phyloP scores from a whole-genome alignment of 805 yeast species.

The Lipomyces lipofer region DNA sequence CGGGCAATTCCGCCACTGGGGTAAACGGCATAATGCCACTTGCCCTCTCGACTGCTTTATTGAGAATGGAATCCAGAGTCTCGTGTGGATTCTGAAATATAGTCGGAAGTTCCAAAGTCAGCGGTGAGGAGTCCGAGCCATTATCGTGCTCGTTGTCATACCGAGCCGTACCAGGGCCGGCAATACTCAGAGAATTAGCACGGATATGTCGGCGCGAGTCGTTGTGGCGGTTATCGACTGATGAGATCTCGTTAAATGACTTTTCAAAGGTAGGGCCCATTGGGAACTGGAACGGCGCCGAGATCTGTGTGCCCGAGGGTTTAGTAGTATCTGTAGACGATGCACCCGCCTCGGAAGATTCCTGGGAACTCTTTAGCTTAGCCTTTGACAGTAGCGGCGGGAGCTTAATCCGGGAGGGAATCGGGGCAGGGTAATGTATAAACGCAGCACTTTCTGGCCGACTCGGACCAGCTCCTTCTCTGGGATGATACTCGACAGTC shows the following conservation, averaged over 20 bases:
- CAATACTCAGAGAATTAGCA: too few species aligned
- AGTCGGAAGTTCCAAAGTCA: constrained; percentile 5
- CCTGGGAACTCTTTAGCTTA: background rate
- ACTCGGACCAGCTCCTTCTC: background rate
- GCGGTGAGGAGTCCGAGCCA: background rate
- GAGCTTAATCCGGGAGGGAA: constrained; percentile 18
- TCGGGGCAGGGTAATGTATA: constrained; percentile 26
- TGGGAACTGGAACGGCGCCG: background rate
- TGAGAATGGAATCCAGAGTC: constrained; percentile 13
- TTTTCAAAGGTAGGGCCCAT: background rate
- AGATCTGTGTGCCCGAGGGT: background rate
- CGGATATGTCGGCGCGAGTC: too few species aligned
- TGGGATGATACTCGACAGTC: background rate
- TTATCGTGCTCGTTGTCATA: constrained; percentile 3
- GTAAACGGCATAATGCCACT: background rate
- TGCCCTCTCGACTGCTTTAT: background rate
- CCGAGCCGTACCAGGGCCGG: background rate
- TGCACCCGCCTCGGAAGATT: background rate
- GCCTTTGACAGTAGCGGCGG: constrained; percentile 18
- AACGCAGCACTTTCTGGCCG: background rate
- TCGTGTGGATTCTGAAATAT: constrained; percentile 17
- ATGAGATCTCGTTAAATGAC: too few species aligned
- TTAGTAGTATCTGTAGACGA: background rate
- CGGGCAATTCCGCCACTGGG: background rate
- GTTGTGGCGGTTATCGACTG: background rate